These are phyloP conservation scores for Amanita phalloides DNA, from an alignment of 768 basidiomycete genomes.

Conservation along the genomic window DNA sequence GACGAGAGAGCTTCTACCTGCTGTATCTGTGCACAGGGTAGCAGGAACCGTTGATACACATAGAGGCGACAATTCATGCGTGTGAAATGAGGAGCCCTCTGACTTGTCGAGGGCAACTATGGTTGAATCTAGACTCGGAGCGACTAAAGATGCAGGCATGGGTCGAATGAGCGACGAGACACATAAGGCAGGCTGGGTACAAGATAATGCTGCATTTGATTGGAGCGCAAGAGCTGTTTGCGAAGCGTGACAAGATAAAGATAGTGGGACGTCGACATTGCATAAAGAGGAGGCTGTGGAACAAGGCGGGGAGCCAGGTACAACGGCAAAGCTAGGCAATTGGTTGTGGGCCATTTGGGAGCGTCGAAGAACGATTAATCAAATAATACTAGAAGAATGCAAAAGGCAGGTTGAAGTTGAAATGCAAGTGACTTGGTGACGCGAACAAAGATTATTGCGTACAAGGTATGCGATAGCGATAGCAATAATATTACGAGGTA, in stretches of 20 bases:
- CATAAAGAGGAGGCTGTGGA: background rate
- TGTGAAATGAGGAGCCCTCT: background rate
- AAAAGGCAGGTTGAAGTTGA: background rate
- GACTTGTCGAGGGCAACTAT: background rate
- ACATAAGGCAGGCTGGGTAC: background rate
- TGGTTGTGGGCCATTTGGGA: constrained; percentile 3
- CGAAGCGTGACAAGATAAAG: constrained; percentile 4
- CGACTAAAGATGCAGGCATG: background rate
- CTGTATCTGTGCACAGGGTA: background rate
- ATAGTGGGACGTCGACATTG: background rate
- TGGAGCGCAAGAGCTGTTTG: constrained; percentile 5
- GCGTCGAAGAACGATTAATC: background rate
- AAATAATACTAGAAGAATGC: background rate
- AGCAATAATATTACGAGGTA: constrained; percentile 6
- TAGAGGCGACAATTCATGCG: background rate
- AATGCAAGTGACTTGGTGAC: constrained; percentile 3
- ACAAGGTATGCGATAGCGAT: constrained; percentile 8
- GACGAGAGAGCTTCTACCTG: background rate
- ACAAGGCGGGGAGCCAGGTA: background rate
- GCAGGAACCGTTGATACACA: constrained; percentile 1
- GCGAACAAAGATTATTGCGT: constrained; percentile 6
- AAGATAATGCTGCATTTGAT: constrained; percentile 1
- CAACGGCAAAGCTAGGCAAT: background rate
- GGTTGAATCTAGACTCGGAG: background rate
- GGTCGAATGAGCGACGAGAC: background rate